These are phyloP conservation scores for Bothriochloa decipiens DNA, from an alignment of 176 grass and related monocot genomes.

Conservation along the genomic window DNA sequence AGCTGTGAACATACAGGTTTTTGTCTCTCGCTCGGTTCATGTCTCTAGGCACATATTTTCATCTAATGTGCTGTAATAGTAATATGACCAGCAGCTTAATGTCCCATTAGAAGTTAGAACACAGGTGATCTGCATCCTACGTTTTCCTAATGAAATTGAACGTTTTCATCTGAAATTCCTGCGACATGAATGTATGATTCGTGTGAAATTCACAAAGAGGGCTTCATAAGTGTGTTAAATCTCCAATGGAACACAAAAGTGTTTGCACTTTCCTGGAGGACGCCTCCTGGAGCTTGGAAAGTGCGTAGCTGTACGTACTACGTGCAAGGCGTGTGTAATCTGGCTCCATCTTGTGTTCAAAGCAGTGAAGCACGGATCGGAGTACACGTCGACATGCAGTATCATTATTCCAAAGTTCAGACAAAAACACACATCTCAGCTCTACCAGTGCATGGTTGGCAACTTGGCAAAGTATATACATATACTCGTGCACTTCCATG, in stretches of 20 bases:
- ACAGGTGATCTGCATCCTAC: not conserved
- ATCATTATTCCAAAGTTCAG: not conserved
- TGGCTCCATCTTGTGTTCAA: not conserved
- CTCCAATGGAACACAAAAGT: not conserved
- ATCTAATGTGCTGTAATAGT: not conserved
- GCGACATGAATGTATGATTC: not conserved
- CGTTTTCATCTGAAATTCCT: not conserved
- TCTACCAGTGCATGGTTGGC: not conserved
- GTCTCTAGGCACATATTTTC: not conserved
- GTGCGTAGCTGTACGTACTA: not conserved
- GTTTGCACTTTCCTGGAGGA: not conserved
- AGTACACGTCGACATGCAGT: not conserved
- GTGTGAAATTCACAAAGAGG: not conserved
- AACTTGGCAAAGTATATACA: not conserved
- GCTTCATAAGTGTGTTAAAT: not conserved
- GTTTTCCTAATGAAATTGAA: not conserved
- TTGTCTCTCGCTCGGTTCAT: not conserved
- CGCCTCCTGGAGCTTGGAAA: not conserved
- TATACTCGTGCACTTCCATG: not conserved
- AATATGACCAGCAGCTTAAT: not conserved
- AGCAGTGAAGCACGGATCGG: not conserved
- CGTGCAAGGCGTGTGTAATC: slow-evolving; percentile 12
- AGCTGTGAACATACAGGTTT: not conserved
- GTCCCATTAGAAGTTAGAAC: not conserved
- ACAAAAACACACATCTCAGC: not conserved